Evolutionary conservation across 148 eudicot species (phyloP).

Genomic region (Heliamphora exappendiculata): DNA sequence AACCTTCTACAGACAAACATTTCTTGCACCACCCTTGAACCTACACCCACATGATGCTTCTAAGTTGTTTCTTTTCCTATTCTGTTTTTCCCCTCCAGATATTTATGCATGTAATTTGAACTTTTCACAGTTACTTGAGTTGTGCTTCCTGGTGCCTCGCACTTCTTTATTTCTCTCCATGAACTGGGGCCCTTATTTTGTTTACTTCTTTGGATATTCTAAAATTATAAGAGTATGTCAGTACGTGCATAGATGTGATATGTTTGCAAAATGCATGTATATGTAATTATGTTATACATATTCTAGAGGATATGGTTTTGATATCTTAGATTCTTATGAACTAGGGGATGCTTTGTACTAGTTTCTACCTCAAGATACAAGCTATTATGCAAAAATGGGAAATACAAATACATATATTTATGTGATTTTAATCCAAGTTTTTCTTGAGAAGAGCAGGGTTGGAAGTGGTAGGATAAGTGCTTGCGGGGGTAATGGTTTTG

Average conservation of each 20-base stretch:
- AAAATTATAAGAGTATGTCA: neutral
- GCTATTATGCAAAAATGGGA: neutral
- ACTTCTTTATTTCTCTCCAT: neutral
- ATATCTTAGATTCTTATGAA: neutral
- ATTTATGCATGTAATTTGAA: neutral
- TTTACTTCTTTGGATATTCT: neutral
- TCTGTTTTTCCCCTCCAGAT: neutral
- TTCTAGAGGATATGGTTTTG: neutral
- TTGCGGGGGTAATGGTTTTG: conserved; percentile 88
- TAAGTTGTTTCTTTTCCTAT: neutral
- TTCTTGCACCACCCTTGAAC: neutral
- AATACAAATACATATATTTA: neutral
- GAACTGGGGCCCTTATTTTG: neutral
- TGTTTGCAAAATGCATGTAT: too few relatives aligned
- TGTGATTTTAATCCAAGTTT: conserved; percentile 11
- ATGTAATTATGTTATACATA: neutral
- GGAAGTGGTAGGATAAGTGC: conserved; percentile 86
- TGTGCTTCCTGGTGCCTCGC: neutral
- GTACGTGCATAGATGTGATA: neutral
- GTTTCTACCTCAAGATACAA: neutral
- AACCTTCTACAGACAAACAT: neutral
- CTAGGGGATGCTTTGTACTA: neutral
- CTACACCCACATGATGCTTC: neutral
- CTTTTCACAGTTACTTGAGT: neutral
- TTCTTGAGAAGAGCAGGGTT: conserved; percentile 53